Evolutionary conservation across 352 stramenopile species (phyloP).

Genomic region (Pythium phragmiticola): DNA sequence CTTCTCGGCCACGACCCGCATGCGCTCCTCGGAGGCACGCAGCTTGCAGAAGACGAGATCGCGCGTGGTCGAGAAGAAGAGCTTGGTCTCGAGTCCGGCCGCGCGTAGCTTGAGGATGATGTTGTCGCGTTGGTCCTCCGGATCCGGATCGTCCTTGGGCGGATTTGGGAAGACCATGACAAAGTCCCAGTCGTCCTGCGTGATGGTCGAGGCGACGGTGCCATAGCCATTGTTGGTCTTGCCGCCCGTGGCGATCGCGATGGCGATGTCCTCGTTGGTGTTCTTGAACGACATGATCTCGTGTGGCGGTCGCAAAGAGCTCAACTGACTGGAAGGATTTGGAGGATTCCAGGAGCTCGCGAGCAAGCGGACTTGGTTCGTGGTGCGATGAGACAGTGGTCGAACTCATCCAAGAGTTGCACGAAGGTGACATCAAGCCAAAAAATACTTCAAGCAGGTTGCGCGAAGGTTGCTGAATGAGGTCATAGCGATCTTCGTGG

Average conservation of each 20-base stretch:
- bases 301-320: not conserved
- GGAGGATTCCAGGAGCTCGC: not conserved
- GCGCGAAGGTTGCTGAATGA: constrained; percentile 22
- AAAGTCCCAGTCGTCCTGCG: constrained; percentile 87
- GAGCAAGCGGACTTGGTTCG: not conserved
- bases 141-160: constrained; percentile 54
- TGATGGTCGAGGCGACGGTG: constrained; percentile 79
- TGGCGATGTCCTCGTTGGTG: not conserved
- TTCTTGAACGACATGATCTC: constrained; percentile 18
- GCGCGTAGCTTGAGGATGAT: constrained; percentile 73
- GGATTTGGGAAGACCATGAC: constrained; percentile 84
- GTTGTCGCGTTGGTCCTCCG: constrained; percentile 64
- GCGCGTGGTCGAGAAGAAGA: constrained; percentile 69
- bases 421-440: constrained; percentile 9
- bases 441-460: constrained; percentile 22
- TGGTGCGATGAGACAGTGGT: constrained; percentile 16
- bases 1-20: constrained; percentile 64
- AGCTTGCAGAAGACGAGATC: constrained; percentile 86
- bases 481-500: not conserved
- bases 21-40: constrained; percentile 66
- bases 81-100: constrained; percentile 61
- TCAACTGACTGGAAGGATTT: constrained; percentile 5
- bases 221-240: constrained; percentile 58
- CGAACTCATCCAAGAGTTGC: constrained; percentile 14
- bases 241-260: constrained; percentile 5